Evolutionary conservation across 441 rosid species (phyloP).

Genomic region (Gossypium davidsonii): DNA sequence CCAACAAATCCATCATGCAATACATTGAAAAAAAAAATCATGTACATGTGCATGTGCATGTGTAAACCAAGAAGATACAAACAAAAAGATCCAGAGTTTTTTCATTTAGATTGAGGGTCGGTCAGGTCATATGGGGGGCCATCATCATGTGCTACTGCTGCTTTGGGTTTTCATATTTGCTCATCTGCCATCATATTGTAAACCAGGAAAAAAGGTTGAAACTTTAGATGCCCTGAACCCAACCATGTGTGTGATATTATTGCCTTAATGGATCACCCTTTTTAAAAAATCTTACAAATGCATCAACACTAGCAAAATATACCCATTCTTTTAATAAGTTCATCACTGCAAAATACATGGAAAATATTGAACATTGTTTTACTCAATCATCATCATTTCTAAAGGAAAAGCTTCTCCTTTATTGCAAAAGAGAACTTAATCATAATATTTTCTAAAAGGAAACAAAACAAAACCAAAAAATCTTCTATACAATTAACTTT

Average conservation of each 20-base stretch:
- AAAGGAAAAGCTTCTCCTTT: neutral
- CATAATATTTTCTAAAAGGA: neutral
- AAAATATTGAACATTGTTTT: neutral
- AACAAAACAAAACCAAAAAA: neutral
- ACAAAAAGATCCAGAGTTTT: slow-evolving; percentile 22
- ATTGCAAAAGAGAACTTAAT: neutral
- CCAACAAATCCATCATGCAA: slow-evolving; percentile 11
- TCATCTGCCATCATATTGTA: neutral
- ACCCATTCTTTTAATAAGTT: neutral
- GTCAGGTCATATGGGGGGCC: slow-evolving; percentile 16
- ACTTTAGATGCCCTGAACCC: slow-evolving; percentile 17
- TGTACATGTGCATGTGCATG: slow-evolving; percentile 4
- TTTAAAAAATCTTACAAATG: slow-evolving; percentile 22
- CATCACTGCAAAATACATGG: neutral
- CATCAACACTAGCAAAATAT: neutral
- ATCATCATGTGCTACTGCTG: slow-evolving; percentile 16
- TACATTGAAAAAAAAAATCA: neutral
- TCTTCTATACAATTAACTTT: slow-evolving; percentile 25
- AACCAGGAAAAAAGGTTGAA: neutral
- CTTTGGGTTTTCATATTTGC: neutral
- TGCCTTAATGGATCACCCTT: neutral
- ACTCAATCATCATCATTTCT: slow-evolving; percentile 4
- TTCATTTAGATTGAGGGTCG: slow-evolving; percentile 21
- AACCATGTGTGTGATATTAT: slow-evolving; percentile 28
- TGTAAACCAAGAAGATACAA: slow-evolving; percentile 25